Percentiles rank a stretch among this genome's conserved stretches.
Evolutionary conservation across 345 rosid species (phyloP).

Genomic region (Populus tremula): DNA sequence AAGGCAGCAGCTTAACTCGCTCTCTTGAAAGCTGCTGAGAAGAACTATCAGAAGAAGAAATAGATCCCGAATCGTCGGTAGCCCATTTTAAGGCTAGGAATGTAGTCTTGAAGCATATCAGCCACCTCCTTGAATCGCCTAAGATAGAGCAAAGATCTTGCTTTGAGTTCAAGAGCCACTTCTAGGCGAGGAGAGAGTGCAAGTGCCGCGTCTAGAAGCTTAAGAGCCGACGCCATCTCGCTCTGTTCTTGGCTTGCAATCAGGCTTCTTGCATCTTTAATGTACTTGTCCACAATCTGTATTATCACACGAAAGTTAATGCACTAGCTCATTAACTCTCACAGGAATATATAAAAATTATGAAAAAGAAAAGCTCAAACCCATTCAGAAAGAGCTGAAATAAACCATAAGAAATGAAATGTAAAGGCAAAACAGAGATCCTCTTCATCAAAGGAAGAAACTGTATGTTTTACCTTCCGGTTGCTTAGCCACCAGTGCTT

Average conservation of each 20-base stretch:
- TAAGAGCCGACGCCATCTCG: constrained; percentile 62
- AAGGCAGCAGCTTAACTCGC: constrained; percentile 52
- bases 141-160: constrained; percentile 63
- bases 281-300: constrained; percentile 71
- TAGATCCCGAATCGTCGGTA: constrained; percentile 50
- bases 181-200: constrained; percentile 72
- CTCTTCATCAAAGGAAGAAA: not conserved
- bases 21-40: constrained; percentile 46
- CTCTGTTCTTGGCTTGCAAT: constrained; percentile 61
- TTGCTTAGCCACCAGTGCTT: constrained; percentile 92
- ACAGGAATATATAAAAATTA: not conserved
- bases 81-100: constrained; percentile 68
- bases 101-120: constrained; percentile 80
- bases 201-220: constrained; percentile 73
- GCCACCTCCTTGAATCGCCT: constrained; percentile 72
- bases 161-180: constrained; percentile 73
- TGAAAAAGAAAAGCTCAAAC: not conserved
- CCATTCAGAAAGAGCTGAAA: not conserved
- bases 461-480: constrained; percentile 51
- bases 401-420: not conserved
- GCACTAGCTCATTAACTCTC: not conserved
- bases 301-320: not conserved
- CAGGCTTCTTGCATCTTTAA: constrained; percentile 65
- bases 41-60: constrained; percentile 51
- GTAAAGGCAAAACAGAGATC: not conserved